A percentile compares a stretch with the other conserved stretches of the same genome.
These are phyloP conservation scores for Aspergillus nomiae DNA, from an alignment of 2,329 filamentous ascomycete species.

Conservation along the genomic window DNA sequence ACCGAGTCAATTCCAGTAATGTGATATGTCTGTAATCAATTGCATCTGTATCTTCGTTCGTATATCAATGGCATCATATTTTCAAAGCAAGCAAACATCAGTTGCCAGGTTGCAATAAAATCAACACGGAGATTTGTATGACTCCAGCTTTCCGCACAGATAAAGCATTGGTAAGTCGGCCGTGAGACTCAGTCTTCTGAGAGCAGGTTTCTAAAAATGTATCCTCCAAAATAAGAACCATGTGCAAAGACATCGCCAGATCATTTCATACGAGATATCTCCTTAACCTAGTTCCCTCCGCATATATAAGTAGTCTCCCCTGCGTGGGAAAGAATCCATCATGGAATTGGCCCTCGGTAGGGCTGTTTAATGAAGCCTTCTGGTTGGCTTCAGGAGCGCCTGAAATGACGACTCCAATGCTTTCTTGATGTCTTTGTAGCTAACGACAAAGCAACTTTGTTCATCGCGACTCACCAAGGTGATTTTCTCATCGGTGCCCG, in stretches of 20 bases:
- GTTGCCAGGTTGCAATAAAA: not conserved
- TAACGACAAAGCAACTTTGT: constrained; percentile 83
- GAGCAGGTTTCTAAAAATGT: not conserved
- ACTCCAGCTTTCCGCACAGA: not conserved
- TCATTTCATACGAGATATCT: not conserved
- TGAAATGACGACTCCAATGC: constrained; percentile 63
- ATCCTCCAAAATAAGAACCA: not conserved
- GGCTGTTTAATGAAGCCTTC: constrained; percentile 35
- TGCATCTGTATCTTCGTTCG: constrained; percentile 11
- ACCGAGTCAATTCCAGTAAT: not conserved
- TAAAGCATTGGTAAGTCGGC: not conserved
- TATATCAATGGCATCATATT: constrained; percentile 9
- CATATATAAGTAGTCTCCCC: constrained; percentile 9
- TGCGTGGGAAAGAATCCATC: not conserved
- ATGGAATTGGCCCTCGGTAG: not conserved
- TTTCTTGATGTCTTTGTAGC: constrained; percentile 82
- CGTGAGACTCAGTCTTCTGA: constrained; percentile 1
- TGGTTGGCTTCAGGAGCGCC: constrained; percentile 53
- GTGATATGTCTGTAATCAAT: constrained; percentile 15
- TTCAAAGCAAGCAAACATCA: constrained; percentile 12
- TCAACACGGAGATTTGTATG: not conserved
- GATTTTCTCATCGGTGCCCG: constrained; percentile 82
- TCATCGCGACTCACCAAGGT: constrained; percentile 86
- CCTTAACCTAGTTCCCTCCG: constrained; percentile 1
- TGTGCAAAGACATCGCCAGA: constrained; percentile 2